Conservation (phyloP, 129 eudicot species). For the Helianthus tuberosus region DNA sequence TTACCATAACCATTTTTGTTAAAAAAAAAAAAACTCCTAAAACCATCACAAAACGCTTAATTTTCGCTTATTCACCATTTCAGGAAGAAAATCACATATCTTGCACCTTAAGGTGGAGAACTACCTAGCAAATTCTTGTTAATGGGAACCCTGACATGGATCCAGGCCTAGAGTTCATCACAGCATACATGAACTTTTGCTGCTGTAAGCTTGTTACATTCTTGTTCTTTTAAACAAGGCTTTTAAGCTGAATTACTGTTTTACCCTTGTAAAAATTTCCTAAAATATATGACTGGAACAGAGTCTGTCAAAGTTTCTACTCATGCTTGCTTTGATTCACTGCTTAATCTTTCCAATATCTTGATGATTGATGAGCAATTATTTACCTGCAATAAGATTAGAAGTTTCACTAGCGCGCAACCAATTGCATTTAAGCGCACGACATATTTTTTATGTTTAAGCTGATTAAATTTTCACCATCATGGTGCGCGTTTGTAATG, state of each 20-base stretch:
- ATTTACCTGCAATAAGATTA: too few species aligned
- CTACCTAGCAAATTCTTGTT: conserved; percentile 84
- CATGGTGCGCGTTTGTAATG: too few species aligned
- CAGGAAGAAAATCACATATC: conserved; percentile 91
- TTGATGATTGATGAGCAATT: too few species aligned
- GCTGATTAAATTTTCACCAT: too few species aligned
- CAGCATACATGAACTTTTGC: not conserved
- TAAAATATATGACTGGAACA: too few species aligned
- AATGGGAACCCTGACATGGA: conserved; percentile 76
- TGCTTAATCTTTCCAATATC: too few species aligned
- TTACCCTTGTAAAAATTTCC: conserved; percentile 8
- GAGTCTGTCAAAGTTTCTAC: too few species aligned
- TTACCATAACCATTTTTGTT: not conserved
- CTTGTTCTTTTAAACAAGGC: not conserved
- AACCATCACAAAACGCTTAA: not conserved
- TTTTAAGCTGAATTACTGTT: not conserved
- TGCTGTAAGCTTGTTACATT: conserved; percentile 1
- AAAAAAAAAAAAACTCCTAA: not conserved
- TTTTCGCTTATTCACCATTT: conserved; percentile 7
- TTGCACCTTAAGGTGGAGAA: conserved; percentile 87
- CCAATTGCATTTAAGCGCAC: too few species aligned
- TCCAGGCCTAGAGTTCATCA: conserved; percentile 46
- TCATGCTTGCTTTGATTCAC: too few species aligned
- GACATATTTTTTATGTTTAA: too few species aligned
- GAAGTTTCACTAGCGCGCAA: too few species aligned